A percentile compares a stretch with the other conserved stretches of the same genome.
phyloP scores from a whole-genome alignment of 148 eudicot species.

The Rhododendron ovatum region DNA sequence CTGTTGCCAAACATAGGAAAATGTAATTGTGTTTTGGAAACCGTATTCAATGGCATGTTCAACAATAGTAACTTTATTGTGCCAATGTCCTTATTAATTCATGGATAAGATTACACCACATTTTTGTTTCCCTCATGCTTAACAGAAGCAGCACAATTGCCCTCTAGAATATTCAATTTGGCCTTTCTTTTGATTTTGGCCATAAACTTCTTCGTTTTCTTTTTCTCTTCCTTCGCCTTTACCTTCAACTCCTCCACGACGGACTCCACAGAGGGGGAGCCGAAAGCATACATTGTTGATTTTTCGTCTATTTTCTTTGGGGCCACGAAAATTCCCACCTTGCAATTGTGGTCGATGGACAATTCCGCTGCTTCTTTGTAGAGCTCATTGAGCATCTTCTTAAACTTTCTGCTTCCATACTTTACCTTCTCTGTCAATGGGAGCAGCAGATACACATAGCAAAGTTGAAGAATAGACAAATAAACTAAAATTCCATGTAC shows the following conservation, averaged over 20 bases:
- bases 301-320: neutral
- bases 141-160: neutral
- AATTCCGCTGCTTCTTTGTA: neutral
- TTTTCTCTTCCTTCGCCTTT: neutral
- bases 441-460: neutral
- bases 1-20: too few relatives aligned
- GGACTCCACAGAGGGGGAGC: neutral
- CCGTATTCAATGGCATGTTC: too few relatives aligned
- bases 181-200: neutral
- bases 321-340: neutral
- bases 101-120: neutral
- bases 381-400: neutral
- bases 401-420: neutral
- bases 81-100: neutral
- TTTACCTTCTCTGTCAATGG: neutral
- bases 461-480: neutral
- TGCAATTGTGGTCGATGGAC: neutral
- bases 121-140: neutral
- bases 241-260: neutral
- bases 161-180: neutral
- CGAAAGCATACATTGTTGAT: neutral
- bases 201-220: neutral
- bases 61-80: too few relatives aligned
- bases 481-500: too few relatives aligned
- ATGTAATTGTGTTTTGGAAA: too few relatives aligned